A percentile compares a stretch with the other conserved stretches of the same genome.
Evolutionary conservation across 2,329 filamentous ascomycete genomes (phyloP).

Genomic region (Calonectria pseudoturangicola): DNA sequence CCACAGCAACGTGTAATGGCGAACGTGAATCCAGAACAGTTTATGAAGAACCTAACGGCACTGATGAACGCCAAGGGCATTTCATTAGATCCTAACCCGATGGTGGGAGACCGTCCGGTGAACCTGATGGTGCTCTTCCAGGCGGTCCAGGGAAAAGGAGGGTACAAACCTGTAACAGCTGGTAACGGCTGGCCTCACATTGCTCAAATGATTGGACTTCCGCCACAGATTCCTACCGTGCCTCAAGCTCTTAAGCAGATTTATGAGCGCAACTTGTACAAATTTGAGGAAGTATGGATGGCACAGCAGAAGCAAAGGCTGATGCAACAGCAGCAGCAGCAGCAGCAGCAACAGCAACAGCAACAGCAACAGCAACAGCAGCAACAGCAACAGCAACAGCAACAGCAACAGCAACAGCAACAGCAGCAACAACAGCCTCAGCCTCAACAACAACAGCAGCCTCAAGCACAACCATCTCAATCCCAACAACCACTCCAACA

Average conservation of each 20-base stretch:
- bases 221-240: conserved; percentile 79
- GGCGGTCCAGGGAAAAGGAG: conserved; percentile 83
- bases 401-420: conserved; percentile 60
- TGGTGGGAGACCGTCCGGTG: conserved; percentile 83
- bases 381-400: conserved; percentile 62
- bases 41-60: conserved; percentile 84
- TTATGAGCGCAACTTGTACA: conserved; percentile 84
- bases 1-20: conserved; percentile 68
- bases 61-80: conserved; percentile 86
- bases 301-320: conserved; percentile 73
- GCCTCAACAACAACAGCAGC: conserved; percentile 66
- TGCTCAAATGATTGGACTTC: conserved; percentile 78
- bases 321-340: conserved; percentile 70
- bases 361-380: conserved; percentile 58
- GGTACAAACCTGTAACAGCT: conserved; percentile 83
- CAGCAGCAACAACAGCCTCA: conserved; percentile 57
- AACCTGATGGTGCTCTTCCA: conserved; percentile 87
- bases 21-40: conserved; percentile 77
- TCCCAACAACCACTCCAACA: conserved; percentile 56
- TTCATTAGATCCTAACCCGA: conserved; percentile 83
- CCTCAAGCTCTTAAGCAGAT: conserved; percentile 81
- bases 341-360: conserved; percentile 64
- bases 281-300: conserved; percentile 84
- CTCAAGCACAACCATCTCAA: conserved; percentile 56
- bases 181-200: conserved; percentile 84